These are phyloP conservation scores for Eragrostis curvula DNA, from an alignment of 176 grass and related monocot species.

Conservation along the genomic window DNA sequence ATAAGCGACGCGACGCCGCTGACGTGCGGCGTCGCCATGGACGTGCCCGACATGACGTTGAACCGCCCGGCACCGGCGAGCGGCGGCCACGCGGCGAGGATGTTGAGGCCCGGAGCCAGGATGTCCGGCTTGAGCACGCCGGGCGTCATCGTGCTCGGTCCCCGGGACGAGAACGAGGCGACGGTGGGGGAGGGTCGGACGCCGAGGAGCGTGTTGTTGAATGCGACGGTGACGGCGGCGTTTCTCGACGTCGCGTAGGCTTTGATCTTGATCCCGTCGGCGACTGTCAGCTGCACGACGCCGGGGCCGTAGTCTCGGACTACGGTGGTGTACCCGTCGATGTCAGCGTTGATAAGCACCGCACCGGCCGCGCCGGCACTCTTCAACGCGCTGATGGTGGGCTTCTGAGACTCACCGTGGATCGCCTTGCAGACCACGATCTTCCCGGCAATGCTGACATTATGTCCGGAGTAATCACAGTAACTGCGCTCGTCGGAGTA, in stretches of 20 bases:
- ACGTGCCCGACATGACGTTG: slow-evolving; percentile 54
- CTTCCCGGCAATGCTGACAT: not conserved
- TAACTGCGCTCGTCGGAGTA: not conserved
- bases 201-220: slow-evolving; percentile 24
- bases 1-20: slow-evolving; percentile 52
- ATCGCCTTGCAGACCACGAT: slow-evolving; percentile 16
- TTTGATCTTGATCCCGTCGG: not conserved
- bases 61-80: not conserved
- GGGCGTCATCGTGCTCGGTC: not conserved
- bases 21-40: slow-evolving; percentile 60
- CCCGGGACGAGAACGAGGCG: slow-evolving; percentile 54
- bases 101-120: slow-evolving; percentile 53
- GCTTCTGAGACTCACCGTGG: not conserved
- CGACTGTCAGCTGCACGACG: slow-evolving; percentile 23
- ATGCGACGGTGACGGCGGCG: not conserved
- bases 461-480: not conserved
- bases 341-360: slow-evolving; percentile 15
- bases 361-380: not conserved
- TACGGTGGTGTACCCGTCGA: not conserved
- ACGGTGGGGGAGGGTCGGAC: slow-evolving; percentile 30
- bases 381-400: not conserved
- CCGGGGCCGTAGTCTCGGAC: slow-evolving; percentile 18
- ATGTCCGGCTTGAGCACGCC: slow-evolving; percentile 71
- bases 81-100: slow-evolving; percentile 51
- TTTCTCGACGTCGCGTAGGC: not conserved